These are phyloP conservation scores for Rhizophora apiculata DNA, from an alignment of 345 rosid species.

Conservation along the genomic window DNA sequence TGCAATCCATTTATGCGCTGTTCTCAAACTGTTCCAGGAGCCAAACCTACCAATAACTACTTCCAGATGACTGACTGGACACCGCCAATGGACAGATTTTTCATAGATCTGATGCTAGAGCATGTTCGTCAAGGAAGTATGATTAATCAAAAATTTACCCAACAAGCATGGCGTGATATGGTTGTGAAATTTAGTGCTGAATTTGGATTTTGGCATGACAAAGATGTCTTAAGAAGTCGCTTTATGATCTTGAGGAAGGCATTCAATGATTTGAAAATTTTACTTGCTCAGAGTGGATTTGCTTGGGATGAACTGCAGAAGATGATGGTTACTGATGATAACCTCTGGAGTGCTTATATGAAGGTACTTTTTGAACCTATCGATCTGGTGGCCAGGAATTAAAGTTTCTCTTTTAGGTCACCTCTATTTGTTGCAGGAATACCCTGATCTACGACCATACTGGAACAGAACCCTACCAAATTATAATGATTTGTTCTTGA, in stretches of 20 bases:
- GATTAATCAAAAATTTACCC: constrained; percentile 30
- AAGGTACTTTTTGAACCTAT: constrained; percentile 31
- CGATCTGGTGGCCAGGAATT: constrained; percentile 1
- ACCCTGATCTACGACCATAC: constrained; percentile 38
- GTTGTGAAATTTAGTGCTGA: constrained; percentile 38
- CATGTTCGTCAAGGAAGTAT: constrained; percentile 42
- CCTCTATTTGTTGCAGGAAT: constrained; percentile 36
- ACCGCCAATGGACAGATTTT: constrained; percentile 46
- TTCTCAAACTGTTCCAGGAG: constrained; percentile 27
- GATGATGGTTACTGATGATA: constrained; percentile 33
- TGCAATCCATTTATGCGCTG: background rate
- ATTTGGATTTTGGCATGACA: constrained; percentile 39
- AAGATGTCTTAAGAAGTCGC: constrained; percentile 38
- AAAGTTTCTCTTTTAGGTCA: constrained; percentile 9
- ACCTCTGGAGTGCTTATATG: constrained; percentile 38
- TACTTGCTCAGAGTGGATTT: constrained; percentile 21
- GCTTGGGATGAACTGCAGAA: constrained; percentile 23
- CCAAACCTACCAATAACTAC: constrained; percentile 21
- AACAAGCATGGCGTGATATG: constrained; percentile 47
- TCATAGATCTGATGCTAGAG: constrained; percentile 48
- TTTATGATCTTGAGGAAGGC: constrained; percentile 18
- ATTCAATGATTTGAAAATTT: constrained; percentile 20
- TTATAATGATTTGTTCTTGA: constrained; percentile 47
- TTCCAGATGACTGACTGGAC: constrained; percentile 37
- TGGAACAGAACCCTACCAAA: constrained; percentile 38